Evolutionary conservation across 306 rosid genomes (phyloP), one percentile per base, ranked within the genome.

Genomic region (Malus orientalis): DNA sequence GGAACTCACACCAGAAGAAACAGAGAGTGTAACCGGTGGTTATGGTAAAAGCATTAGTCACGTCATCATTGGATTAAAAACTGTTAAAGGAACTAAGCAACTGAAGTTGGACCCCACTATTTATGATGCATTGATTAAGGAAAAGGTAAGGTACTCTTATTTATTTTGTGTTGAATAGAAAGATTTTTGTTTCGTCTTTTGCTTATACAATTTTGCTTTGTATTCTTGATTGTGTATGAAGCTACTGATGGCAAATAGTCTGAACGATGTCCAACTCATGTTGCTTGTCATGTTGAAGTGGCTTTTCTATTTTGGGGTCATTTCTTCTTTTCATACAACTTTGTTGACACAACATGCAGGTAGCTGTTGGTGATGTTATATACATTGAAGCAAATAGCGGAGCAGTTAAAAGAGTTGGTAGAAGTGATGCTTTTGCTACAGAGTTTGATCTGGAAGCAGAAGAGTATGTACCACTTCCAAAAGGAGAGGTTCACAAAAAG

Each of bases 11-110:
- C 98, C 97, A 0, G 98, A 95, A 84, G 98, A 95, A 89, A 77
- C 93, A 14, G 98, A 95, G 81, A 95, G 98, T 61, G 81, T 95
- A 30, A 89, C 93, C 0, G 97, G 97, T 27, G 97, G 98, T 72
- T 95, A 95, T 85, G 98, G 98, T 23, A 95, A 95, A 88, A 92
- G 96, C 84, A 95, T 95, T 65, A 95, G 97, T 93, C 97, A 95
- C 80, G 98, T 95, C 72, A 92, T 92, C 55, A 88, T 95, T 84
- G 98, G 97, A 61, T 81, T 95, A 65, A 95, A 95, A 85, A 95
- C 98, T 4, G 96, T 92, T 14, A 95, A 92, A 88, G 98, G 98
- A 81, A 95, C 97, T 69, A 95, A 92, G 85, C 98, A 95, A 81
- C 86, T 95, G 68, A 95, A 95, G 88, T 86, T 95, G 85, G 98